Evolutionary conservation across 73 alveolate species (phyloP), one percentile per base, ranked within the genome.

Genomic region (Effrenium voratum): DNA sequence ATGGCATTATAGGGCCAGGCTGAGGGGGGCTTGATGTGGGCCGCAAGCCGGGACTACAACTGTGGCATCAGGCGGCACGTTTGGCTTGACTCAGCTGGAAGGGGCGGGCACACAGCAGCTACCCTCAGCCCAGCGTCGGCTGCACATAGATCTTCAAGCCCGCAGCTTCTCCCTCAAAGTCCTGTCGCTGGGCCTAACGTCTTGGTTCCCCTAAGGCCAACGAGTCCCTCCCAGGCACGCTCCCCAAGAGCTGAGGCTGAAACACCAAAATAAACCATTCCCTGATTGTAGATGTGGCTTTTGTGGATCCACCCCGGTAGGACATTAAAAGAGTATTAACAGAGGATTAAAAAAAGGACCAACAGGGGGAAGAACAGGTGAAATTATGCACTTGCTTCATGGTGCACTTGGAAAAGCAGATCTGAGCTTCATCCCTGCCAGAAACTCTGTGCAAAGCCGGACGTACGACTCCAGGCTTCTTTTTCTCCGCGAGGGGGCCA

Each of bases 81-180:
- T 52, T 52, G 63, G 63, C 19, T 52, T 52, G 26, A 8, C 26
- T 8, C 26, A 8, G 19, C 63, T 52, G 63, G 26, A 8, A 52
- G 63, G 26, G 26, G 63, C 8, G 63, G 26, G 26, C 19, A 12
- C 26, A 52, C 26, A 12, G 63, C 8, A 8, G 19, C 63, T 12
- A 12, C 63, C 26, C 19, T 19, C 19, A 4, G 49, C 50, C 83
- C 30, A 38, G 83, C 34, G 47, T 16, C 83, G 83, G 49, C 83
- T 73, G 83, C 36, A 73, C 49, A 38, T n/a, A 73, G 83, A 73
- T 73, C 83, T 73, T 73, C 83, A 73, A 36, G 83, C 83, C 83
- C 13, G 45, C 83, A n/a, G 83, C 83, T 12, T 30, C 45, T 10
- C 83, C 83, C 30, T 45, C 12, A 26, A 73, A 73, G 41, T 73